Percentiles rank a stretch among this genome's conserved stretches.
phyloP scores from a whole-genome alignment of 2,329 filamentous ascomycete species.

The Pseudocercospora fijiensis region DNA sequence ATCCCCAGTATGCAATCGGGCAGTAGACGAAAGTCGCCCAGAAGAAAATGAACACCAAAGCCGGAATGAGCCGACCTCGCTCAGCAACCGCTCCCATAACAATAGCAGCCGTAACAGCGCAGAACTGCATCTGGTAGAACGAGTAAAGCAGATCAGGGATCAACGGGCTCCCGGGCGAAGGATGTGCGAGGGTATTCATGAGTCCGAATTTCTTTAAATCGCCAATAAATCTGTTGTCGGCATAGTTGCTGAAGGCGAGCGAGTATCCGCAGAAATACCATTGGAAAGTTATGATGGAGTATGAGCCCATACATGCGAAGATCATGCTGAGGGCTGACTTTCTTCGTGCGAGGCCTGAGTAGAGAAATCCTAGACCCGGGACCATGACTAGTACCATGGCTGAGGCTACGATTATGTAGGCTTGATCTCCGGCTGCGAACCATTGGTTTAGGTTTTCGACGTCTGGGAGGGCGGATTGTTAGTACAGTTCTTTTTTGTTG shows the following conservation, averaged over 20 bases:
- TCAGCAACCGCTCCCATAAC: slow-evolving; percentile 90
- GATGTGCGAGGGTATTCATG: slow-evolving; percentile 74
- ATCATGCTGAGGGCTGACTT: slow-evolving; percentile 97
- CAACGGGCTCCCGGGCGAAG: slow-evolving; percentile 84
- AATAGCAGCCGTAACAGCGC: slow-evolving; percentile 86
- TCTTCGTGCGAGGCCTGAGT: slow-evolving; percentile 93
- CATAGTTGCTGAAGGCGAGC: slow-evolving; percentile 79
- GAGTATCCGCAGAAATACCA: slow-evolving; percentile 99
- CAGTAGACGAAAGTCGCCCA: slow-evolving; percentile 99
- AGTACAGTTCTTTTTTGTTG: not conserved
- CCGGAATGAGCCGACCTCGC: slow-evolving; percentile 85
- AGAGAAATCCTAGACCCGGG: slow-evolving; percentile 93
- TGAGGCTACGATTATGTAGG: slow-evolving; percentile 84
- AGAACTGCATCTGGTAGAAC: slow-evolving; percentile 99
- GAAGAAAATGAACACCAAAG: slow-evolving; percentile 92
- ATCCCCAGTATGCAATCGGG: slow-evolving; percentile 92
- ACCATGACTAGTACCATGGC: slow-evolving; percentile 97
- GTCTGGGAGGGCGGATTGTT: slow-evolving; percentile 49
- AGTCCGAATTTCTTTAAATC: slow-evolving; percentile 87
- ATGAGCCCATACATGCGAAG: slow-evolving; percentile 94
- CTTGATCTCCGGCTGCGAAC: slow-evolving; percentile 87
- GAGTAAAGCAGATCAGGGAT: slow-evolving; percentile 88
- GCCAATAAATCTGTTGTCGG: slow-evolving; percentile 87
- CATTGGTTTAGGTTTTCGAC: slow-evolving; percentile 92
- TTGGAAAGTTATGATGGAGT: slow-evolving; percentile 89